phyloP scores from a whole-genome alignment of 441 rosid genomes.

The Syzygium malaccense region DNA sequence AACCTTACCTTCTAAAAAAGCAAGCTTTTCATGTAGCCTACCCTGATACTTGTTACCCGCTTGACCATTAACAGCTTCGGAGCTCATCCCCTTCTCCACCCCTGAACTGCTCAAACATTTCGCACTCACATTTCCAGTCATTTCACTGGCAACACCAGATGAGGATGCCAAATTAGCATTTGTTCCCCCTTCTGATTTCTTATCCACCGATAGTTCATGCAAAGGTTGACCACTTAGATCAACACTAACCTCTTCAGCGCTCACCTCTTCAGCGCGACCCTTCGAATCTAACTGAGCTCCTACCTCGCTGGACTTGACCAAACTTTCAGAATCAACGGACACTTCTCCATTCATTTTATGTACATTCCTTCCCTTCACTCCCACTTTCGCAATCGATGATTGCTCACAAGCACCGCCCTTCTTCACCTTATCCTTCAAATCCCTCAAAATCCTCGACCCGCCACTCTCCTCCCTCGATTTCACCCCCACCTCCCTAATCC shows the following conservation, averaged over 20 bases:
- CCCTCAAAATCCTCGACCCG: slow-evolving; percentile 3
- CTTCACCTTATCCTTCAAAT: slow-evolving; percentile 33
- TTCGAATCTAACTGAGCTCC: slow-evolving; percentile 2
- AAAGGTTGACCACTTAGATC: slow-evolving; percentile 13
- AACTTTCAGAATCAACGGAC: slow-evolving; percentile 10
- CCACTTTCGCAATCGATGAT: neutral
- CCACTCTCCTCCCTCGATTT: slow-evolving; percentile 2
- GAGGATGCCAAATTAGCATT: slow-evolving; percentile 12
- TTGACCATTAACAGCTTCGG: slow-evolving; percentile 14
- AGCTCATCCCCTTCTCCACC: slow-evolving; percentile 26
- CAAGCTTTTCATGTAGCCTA: slow-evolving; percentile 89
- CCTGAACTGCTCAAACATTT: slow-evolving; percentile 19
- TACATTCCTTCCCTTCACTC: slow-evolving; percentile 16
- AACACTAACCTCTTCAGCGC: slow-evolving; percentile 7
- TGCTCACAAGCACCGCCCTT: slow-evolving; percentile 13
- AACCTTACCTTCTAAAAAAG: slow-evolving; percentile 92
- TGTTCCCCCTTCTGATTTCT: slow-evolving; percentile 14
- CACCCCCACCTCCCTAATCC: slow-evolving; percentile 9
- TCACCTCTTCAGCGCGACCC: slow-evolving; percentile 4
- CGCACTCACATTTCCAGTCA: slow-evolving; percentile 19
- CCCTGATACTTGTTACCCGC: slow-evolving; percentile 39
- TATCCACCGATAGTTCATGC: slow-evolving; percentile 4
- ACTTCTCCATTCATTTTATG: slow-evolving; percentile 5
- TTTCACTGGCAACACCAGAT: slow-evolving; percentile 15
- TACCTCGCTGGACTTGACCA: slow-evolving; percentile 15